Conservation (phyloP, 768 basidiomycete species). For the Calocera viscosa region DNA sequence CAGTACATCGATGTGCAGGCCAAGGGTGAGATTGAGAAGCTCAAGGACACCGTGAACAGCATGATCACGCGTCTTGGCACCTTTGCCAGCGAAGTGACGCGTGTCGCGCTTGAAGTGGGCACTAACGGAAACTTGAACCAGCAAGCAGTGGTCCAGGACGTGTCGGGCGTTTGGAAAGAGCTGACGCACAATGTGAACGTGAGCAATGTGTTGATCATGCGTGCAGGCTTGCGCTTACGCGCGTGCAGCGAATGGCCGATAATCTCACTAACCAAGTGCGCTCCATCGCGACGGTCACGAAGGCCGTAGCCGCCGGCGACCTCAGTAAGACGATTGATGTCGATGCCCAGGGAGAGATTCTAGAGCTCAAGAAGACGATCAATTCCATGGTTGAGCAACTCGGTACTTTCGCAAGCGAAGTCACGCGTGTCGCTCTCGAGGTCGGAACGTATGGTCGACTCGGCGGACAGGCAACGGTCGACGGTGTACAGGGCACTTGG, state of each 20-base stretch:
- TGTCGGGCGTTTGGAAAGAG: conserved; percentile 78
- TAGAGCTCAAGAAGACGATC: conserved; percentile 29
- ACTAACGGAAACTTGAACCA: conserved; percentile 82
- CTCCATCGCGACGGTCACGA: conserved; percentile 32
- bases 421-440: conserved; percentile 28
- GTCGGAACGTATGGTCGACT: conserved; percentile 32
- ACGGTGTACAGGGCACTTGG: conserved; percentile 38
- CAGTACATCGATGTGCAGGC: conserved; percentile 36
- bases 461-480: conserved; percentile 34
- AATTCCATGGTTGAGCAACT: conserved; percentile 32
- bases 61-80: conserved; percentile 34
- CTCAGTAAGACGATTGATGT: conserved; percentile 26
- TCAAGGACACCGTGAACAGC: conserved; percentile 35
- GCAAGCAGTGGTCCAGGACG: conserved; percentile 76
- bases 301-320: conserved; percentile 29
- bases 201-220: conserved; percentile 1
- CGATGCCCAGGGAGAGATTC: conserved; percentile 29
- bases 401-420: conserved; percentile 29
- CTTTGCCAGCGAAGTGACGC: conserved; percentile 34
- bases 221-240: conserved; percentile 16
- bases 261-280: conserved; percentile 29
- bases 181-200: conserved; percentile 39
- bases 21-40: conserved; percentile 36
- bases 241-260: conserved; percentile 22
- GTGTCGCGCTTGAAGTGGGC: conserved; percentile 41